Conservation (phyloP, 345 rosid species). For the Sisymbrium altissimum region DNA sequence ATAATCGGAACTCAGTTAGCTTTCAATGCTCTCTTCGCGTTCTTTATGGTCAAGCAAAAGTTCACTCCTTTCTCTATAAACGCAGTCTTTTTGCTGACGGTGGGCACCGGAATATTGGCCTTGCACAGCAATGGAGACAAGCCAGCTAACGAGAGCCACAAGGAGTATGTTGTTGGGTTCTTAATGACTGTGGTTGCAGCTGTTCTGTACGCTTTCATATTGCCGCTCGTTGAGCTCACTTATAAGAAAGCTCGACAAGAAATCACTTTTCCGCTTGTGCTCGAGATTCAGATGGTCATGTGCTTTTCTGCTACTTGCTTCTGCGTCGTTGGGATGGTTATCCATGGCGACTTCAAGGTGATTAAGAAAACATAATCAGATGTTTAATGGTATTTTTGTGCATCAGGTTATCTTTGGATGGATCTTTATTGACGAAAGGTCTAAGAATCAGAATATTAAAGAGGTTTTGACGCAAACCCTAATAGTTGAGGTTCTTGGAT, state of each 20-base stretch:
- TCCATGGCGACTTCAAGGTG: conserved; percentile 65
- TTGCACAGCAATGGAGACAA: conserved; percentile 46
- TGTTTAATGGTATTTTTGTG: no score
- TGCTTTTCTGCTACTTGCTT: conserved; percentile 52
- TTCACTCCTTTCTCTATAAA: conserved; percentile 56
- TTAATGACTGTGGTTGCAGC: conserved; percentile 56
- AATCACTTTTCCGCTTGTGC: conserved; percentile 52
- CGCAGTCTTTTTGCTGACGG: conserved; percentile 51
- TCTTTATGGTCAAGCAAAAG: conserved; percentile 67
- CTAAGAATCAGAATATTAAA: no score
- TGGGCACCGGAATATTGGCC: conserved; percentile 54
- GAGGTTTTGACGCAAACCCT: not conserved
- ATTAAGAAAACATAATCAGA: not conserved
- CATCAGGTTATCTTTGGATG: no score
- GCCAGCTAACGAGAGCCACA: conserved; percentile 43
- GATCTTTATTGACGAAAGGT: no score
- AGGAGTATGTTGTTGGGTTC: conserved; percentile 51
- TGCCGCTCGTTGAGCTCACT: conserved; percentile 64
- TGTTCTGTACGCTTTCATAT: conserved; percentile 47
- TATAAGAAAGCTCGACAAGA: conserved; percentile 60
- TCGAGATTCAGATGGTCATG: conserved; percentile 66
- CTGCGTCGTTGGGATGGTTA: conserved; percentile 57
- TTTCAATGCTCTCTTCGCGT: conserved; percentile 68
- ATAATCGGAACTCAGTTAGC: conserved; percentile 59
- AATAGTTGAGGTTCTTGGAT: not conserved